Evolutionary conservation across 805 yeast genomes (phyloP), one percentile per base, ranked within the genome.

Genomic region (Candida cerambycidarum): DNA sequence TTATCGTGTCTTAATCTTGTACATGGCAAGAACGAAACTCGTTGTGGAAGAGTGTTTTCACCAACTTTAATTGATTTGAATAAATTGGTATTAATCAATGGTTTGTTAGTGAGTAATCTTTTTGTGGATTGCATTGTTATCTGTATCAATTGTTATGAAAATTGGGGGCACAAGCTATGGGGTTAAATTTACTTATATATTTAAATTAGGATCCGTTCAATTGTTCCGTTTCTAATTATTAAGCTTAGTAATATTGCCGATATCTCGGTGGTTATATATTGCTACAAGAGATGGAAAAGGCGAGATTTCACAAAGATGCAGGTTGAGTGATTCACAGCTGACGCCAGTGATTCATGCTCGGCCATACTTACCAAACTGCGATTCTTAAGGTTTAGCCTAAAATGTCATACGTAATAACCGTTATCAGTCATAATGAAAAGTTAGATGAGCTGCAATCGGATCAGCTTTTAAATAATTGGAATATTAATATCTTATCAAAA

Each of bases 21-120:
- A 19, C 54, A 45, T 12, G 67, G 67, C 1, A 62, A 57, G 32
- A 44, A 47, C 1, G 52, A 52, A 9, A 61, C 41, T 40, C 57
- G 47, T 44, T 59, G 50, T 2, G 41, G 17, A 18, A 60, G 42
- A 4, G 48, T 47, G 25, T 53, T 32, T 2, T 46, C 30, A 19
- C 75, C 75, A 13, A 70, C 65, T 30, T 54, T 49, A 23, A 69
- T 53, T 1, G 71, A 63, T 27, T 58, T 45, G 53, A 67, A 70
- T 6, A 43, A 19, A 4, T 39, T 39, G 12, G 42, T 39, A 17
- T 31, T 13, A 5, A 3, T 13, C n/a, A 39, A 32, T 3, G 40
- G 33, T 5, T 17, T 25, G 12, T 29, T 29, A 2, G 39, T n/a
- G 13, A 25, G 23, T 21, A 21, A 21, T 8, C 23, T 21, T 21